Base-by-base conservation (phyloP, 164 flowering plant species). In the Chimonanthus praecox region DNA sequence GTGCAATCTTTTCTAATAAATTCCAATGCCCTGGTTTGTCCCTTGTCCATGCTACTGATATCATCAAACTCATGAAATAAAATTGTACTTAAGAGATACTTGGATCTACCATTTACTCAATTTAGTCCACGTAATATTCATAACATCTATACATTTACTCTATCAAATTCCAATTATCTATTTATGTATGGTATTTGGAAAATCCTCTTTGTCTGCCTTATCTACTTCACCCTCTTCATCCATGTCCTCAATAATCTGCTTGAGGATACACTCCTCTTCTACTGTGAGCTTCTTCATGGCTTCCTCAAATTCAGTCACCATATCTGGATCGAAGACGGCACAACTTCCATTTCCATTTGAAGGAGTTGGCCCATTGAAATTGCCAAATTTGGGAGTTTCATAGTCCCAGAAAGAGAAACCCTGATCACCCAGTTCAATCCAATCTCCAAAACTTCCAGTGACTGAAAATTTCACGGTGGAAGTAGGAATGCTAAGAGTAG, bases 351-450 rank as follows among this genome's bases (percentile, higher is more conserved):
- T 72, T 73, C 70, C 51, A 47, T 76, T 69, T 60, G 5, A 13
- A 3, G 73, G 21, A 16, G 9, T 49, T 20, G 78, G 70, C 8
- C 54, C 48, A 58, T 51, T 8, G 43, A 73, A 73, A 73, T 75
- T 78, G 13, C 87, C 84, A 64, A 84, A 83, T 70, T 75, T 83
- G 45, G 87, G 87, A 6, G 84, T 81, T 20, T 64, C 77, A 66
- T 78, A 72, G 6, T 71, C 76, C 47, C 77, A 79, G 20, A 78
- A 73, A 51, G 81, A 76, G 75, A 65, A 67, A 9, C 72, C 64
- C 48, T 77, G 73, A 15, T 71, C 82, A 2, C 73, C 78, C 4
- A 44, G 47, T 43, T 72, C 74, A 7, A 64, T 58, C 82, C 77
- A 78, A 20, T 79, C 80, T 47, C 70, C 72, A 1, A 79, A 76